A percentile compares a stretch with the other conserved stretches of the same genome.
phyloP scores from a whole-genome alignment of 371 early-diverging fungal genomes.

The Mucor plumbeus region DNA sequence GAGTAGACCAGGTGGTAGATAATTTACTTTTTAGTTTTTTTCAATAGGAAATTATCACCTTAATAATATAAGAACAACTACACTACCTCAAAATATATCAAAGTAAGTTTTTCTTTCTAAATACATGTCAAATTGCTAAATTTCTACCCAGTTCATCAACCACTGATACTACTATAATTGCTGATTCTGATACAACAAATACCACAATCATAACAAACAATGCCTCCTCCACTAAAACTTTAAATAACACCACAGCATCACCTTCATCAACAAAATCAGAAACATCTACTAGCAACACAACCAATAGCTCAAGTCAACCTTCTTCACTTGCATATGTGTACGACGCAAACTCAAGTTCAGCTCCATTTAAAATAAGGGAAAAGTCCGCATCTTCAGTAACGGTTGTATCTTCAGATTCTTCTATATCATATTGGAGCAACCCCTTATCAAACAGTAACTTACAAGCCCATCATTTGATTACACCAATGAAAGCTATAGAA shows the following conservation, averaged over 20 bases:
- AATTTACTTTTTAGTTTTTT: conserved; percentile 15
- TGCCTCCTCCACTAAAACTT: neutral
- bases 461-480: conserved; percentile 8
- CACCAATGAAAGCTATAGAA: conserved; percentile 4
- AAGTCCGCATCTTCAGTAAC: conserved; percentile 46
- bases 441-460: conserved; percentile 13
- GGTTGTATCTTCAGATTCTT: conserved; percentile 37
- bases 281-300: conserved; percentile 26
- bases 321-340: conserved; percentile 45
- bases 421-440: conserved; percentile 42
- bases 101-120: neutral
- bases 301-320: conserved; percentile 33
- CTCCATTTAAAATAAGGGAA: conserved; percentile 49
- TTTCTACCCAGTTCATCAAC: neutral
- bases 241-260: conserved; percentile 12
- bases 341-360: conserved; percentile 36
- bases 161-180: neutral
- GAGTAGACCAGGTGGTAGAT: conserved; percentile 11
- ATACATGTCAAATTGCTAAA: neutral
- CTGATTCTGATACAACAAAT: neutral
- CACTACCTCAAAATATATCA: conserved; percentile 23
- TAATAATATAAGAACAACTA: conserved; percentile 5
- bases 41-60: conserved; percentile 2
- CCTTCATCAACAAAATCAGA: conserved; percentile 29
- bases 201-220: neutral